Evolutionary conservation across 2,329 filamentous ascomycete genomes (phyloP), one percentile per base, ranked within the genome.

Genomic region (Dactylellina leptospora): DNA sequence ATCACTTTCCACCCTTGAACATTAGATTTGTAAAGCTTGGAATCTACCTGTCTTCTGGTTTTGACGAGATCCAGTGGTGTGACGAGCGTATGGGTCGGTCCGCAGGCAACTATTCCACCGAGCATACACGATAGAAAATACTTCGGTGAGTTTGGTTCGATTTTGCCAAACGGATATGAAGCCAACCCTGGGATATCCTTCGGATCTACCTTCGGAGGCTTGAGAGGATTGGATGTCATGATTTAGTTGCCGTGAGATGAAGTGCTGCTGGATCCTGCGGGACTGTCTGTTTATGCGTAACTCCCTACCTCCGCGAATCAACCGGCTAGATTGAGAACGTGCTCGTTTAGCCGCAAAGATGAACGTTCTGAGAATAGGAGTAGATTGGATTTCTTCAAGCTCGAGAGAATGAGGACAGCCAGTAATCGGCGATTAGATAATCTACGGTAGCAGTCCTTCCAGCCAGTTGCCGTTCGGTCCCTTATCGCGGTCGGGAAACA

Each of bases 111-210:
- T 27, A 68, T 73, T 1, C 92, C 92, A 70, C 92, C 92, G 76
- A 93, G 82, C 0, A 89, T 93, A 79, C 92, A 96, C 18, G 91
- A 89, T 22, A 89, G 90, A 82, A 96, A 96, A 82, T 92, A 96
- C 75, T 89, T 88, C 54, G 83, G 81, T 33, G 89, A 89, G 82
- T 90, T 96, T 55, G 93, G 84, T 82, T 96, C 88, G 74, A 96
- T 92, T 68, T 87, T 73, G n/a, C 66, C 66, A 44, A 71, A 71
- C 4, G 66, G 66, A 44, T 61, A 70, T 4, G 58, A 50, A 23
- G 56, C 36, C 38, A 62, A 45, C 27, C 50, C 60, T 28, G 60
- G 60, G 11, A 66, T 40, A 33, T 22, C 51, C 23, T 50, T 44
- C n/a, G 44, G 50, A 30, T 59, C 51, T 23, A 63, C 42, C 1